Conservation (phyloP, 768 basidiomycete genomes). For the Imleria badia region DNA sequence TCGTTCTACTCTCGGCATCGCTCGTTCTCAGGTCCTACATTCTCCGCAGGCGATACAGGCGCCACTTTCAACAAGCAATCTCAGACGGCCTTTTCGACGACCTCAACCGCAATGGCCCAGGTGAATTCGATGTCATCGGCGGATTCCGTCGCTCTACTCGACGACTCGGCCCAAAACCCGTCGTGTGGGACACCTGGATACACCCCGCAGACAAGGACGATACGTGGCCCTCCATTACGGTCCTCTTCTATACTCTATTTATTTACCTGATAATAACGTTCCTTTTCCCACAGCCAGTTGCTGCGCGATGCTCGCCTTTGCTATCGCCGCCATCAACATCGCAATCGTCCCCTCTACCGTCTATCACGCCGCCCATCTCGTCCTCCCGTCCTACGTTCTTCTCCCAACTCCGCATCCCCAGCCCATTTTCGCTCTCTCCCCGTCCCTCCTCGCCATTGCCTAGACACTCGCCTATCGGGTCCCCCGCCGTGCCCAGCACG, state of each 20-base stretch:
- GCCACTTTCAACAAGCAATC: slow-evolving; percentile 51
- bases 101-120: slow-evolving; percentile 16
- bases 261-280: neutral
- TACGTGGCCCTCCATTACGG: slow-evolving; percentile 17
- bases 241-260: neutral
- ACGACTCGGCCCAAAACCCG: slow-evolving; percentile 11
- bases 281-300: slow-evolving; percentile 15
- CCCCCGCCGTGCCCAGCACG: neutral
- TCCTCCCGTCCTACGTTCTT: neutral
- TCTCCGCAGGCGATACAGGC: slow-evolving; percentile 56
- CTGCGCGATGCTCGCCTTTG: slow-evolving; percentile 7
- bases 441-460: neutral
- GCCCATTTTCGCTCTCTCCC: neutral
- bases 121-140: neutral
- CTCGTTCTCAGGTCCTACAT: slow-evolving; percentile 66
- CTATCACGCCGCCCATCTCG: neutral
- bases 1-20: slow-evolving; percentile 61
- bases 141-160: slow-evolving; percentile 5
- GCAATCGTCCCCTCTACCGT: neutral
- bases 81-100: slow-evolving; percentile 44
- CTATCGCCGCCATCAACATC: neutral
- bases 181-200: slow-evolving; percentile 20
- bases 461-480: neutral
- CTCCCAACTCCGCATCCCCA: slow-evolving; percentile 10
- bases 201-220: neutral